Evolutionary conservation across 768 basidiomycete species (phyloP).

Genomic region (Brasilioporus rufonigricans): DNA sequence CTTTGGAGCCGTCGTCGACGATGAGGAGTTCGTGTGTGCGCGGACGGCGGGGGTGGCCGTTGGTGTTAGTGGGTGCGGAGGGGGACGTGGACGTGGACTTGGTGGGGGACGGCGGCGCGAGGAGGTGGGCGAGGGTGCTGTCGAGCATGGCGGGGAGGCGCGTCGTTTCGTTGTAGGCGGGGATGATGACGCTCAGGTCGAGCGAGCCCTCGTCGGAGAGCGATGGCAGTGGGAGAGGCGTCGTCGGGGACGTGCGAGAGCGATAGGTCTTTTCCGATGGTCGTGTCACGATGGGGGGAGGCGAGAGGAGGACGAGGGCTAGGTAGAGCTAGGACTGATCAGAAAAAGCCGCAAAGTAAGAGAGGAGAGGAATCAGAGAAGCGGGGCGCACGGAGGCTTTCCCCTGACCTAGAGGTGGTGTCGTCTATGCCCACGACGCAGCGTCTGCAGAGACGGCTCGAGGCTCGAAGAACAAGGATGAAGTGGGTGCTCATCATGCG

Average conservation of each 20-base stretch:
- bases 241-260: constrained; percentile 50
- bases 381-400: constrained; percentile 18
- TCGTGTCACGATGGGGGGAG: constrained; percentile 57
- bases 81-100: background rate
- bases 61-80: constrained; percentile 11
- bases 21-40: constrained; percentile 80
- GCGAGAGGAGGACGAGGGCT: constrained; percentile 72
- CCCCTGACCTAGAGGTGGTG: constrained; percentile 49
- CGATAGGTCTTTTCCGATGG: constrained; percentile 71
- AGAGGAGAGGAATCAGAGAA: constrained; percentile 32
- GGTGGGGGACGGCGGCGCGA: constrained; percentile 23
- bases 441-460: constrained; percentile 47
- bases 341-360: background rate
- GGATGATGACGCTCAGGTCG: constrained; percentile 80
- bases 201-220: constrained; percentile 57
- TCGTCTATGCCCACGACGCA: constrained; percentile 70
- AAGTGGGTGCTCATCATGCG: constrained; percentile 60
- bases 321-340: constrained; percentile 56
- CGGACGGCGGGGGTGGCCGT: constrained; percentile 22
- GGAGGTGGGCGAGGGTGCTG: constrained; percentile 67
- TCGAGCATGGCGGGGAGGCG: constrained; percentile 84
- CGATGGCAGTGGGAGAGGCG: constrained; percentile 53
- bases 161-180: constrained; percentile 88
- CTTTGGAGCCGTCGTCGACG: constrained; percentile 86
- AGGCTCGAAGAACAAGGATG: constrained; percentile 95